Conservation (phyloP, 257 asterid genomes). For the Leptodermis oblonga region DNA sequence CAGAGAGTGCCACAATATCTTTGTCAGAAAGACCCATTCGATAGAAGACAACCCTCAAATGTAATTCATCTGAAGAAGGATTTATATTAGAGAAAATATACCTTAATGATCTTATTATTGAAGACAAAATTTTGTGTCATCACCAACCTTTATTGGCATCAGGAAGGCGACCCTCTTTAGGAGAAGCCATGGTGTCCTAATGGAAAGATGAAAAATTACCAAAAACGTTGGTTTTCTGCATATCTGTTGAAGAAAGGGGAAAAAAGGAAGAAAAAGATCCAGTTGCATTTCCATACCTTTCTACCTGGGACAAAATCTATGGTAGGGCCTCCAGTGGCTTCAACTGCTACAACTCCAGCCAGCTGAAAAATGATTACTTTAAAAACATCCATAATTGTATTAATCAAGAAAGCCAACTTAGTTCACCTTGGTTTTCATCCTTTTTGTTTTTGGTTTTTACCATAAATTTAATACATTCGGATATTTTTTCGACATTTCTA, state of each 20-base stretch:
- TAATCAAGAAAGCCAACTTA: background rate
- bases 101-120: background rate
- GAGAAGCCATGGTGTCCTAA: slow-evolving; percentile 57
- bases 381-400: background rate
- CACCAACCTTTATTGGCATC: slow-evolving; percentile 64
- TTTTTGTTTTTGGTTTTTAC: no score
- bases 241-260: background rate
- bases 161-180: slow-evolving; percentile 92
- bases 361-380: slow-evolving; percentile 41
- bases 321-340: slow-evolving; percentile 79
- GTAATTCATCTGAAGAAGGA: slow-evolving; percentile 47
- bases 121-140: slow-evolving; percentile 12
- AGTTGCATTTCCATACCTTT: slow-evolving; percentile 44
- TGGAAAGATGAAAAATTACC: slow-evolving; percentile 7
- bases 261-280: background rate
- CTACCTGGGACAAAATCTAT: slow-evolving; percentile 70
- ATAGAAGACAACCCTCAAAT: slow-evolving; percentile 60
- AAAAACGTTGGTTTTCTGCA: background rate
- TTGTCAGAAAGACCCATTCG: slow-evolving; percentile 77
- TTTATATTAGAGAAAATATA: background rate
- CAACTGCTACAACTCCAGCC: slow-evolving; percentile 89
- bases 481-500: no score
- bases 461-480: no score
- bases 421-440: no score
- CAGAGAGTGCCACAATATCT: slow-evolving; percentile 81